Percentiles rank a stretch among this genome's conserved stretches.
These are phyloP conservation scores for Fraxinus floribunda DNA, from an alignment of 305 asterid species.

Conservation along the genomic window DNA sequence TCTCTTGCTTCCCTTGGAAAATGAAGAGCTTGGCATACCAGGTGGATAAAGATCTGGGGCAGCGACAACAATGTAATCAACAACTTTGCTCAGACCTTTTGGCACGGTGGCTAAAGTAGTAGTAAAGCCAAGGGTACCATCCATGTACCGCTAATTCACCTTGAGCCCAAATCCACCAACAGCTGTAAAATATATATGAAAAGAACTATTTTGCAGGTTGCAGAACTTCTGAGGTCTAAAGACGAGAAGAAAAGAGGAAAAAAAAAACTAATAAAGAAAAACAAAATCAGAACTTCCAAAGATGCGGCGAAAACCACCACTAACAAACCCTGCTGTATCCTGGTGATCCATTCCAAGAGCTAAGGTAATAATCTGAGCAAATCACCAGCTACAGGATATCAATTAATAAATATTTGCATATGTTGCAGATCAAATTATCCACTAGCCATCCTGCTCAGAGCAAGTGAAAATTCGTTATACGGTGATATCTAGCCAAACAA, in stretches of 20 bases:
- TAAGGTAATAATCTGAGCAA: conserved; percentile 15
- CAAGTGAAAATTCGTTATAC: conserved; percentile 18
- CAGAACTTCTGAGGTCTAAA: conserved; percentile 21
- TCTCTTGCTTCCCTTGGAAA: conserved; percentile 42
- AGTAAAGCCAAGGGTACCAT: conserved; percentile 35
- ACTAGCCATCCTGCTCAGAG: conserved; percentile 41
- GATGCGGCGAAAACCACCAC: conserved; percentile 47
- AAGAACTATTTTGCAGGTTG: conserved; percentile 20
- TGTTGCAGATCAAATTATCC: conserved; percentile 9
- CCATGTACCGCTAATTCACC: conserved; percentile 45
- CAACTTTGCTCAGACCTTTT: conserved; percentile 26
- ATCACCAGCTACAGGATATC: conserved; percentile 28
- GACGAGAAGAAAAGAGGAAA: background rate
- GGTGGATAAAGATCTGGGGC: conserved; percentile 28
- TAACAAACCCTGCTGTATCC: conserved; percentile 68
- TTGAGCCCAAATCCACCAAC: conserved; percentile 25
- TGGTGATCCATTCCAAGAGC: conserved; percentile 51
- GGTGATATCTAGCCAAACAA: background rate
- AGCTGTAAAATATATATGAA: conserved; percentile 7
- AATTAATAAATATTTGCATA: conserved; percentile 9
- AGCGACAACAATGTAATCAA: conserved; percentile 20
- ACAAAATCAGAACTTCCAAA: conserved; percentile 18
- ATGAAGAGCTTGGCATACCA: conserved; percentile 20
- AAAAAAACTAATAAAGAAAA: conserved; percentile 12
- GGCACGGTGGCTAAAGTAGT: conserved; percentile 29